A percentile compares a stretch with the other conserved stretches of the same genome.
phyloP scores from a whole-genome alignment of 2,329 filamentous ascomycete species.

The Rosellinia necatrix region DNA sequence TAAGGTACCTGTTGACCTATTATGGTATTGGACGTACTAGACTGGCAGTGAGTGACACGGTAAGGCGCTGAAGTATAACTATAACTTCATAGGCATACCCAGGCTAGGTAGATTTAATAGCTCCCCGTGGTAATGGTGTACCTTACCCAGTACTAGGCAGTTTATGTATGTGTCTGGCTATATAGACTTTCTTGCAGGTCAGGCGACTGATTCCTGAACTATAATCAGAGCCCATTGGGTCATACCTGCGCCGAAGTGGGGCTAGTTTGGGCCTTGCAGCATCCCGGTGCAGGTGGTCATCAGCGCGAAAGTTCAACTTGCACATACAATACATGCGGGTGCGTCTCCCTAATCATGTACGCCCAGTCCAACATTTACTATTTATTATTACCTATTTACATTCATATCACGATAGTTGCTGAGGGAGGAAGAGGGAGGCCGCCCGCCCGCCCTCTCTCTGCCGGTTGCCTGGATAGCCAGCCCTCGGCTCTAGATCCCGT shows the following conservation, averaged over 20 bases:
- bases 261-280: conserved; percentile 25
- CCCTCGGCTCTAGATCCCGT: too few species aligned
- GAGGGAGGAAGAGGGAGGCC: background rate
- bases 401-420: background rate
- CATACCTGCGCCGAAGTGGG: conserved; percentile 27
- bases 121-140: conserved; percentile 9
- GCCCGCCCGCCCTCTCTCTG: background rate
- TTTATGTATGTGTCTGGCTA: conserved; percentile 23
- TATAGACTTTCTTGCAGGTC: conserved; percentile 33
- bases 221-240: conserved; percentile 21
- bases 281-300: conserved; percentile 26
- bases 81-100: conserved; percentile 5
- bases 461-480: too few species aligned
- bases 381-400: background rate
- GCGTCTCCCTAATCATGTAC: conserved; percentile 17
- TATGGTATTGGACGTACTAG: conserved; percentile 1
- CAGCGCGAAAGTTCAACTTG: conserved; percentile 19
- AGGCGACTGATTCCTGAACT: conserved; percentile 29
- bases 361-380: conserved; percentile 12
- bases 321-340: conserved; percentile 20
- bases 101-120: conserved; percentile 2
- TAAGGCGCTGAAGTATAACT: conserved; percentile 17
- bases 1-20: background rate
- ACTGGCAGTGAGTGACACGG: conserved; percentile 2
- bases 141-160: conserved; percentile 14